Evolutionary conservation across 2,329 filamentous ascomycete species (phyloP).

Genomic region (Clonostachys solani): DNA sequence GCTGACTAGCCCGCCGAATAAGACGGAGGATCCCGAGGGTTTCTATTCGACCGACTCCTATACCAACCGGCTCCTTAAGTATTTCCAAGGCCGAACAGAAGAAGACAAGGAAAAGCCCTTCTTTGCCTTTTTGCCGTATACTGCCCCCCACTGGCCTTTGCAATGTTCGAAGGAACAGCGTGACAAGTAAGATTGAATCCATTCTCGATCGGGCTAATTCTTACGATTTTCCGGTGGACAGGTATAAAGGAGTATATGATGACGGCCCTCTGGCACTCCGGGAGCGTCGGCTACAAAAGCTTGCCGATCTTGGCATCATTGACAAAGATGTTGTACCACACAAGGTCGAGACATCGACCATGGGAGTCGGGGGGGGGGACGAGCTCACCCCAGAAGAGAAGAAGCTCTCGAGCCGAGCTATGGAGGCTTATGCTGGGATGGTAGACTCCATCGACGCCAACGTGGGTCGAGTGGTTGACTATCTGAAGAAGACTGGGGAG

Average conservation of each 20-base stretch:
- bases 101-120: conserved; percentile 35
- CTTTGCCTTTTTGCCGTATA: conserved; percentile 58
- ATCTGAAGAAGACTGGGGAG: conserved; percentile 39
- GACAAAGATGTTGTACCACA: conserved; percentile 43
- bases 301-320: conserved; percentile 55
- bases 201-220: no score
- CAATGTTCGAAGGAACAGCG: conserved; percentile 52
- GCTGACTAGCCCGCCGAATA: no score
- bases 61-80: conserved; percentile 45
- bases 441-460: conserved; percentile 46
- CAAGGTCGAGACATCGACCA: conserved; percentile 38
- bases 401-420: conserved; percentile 8
- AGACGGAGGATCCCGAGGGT: conserved; percentile 38
- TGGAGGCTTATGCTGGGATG: conserved; percentile 47
- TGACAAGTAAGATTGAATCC: conserved; percentile 30
- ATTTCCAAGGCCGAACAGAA: conserved; percentile 43
- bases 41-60: conserved; percentile 52
- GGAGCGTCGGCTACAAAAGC: conserved; percentile 42
- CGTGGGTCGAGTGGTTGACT: conserved; percentile 42
- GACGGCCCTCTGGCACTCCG: conserved; percentile 55
- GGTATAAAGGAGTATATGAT: conserved; percentile 54
- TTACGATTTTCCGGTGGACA: no score
- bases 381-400: conserved; percentile 33
- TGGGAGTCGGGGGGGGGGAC: conserved; percentile 41
- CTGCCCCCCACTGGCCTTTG: conserved; percentile 60